phyloP scores from a whole-genome alignment of 192 early-diverging fungal genomes.

The Paraglomus brasilianum region DNA sequence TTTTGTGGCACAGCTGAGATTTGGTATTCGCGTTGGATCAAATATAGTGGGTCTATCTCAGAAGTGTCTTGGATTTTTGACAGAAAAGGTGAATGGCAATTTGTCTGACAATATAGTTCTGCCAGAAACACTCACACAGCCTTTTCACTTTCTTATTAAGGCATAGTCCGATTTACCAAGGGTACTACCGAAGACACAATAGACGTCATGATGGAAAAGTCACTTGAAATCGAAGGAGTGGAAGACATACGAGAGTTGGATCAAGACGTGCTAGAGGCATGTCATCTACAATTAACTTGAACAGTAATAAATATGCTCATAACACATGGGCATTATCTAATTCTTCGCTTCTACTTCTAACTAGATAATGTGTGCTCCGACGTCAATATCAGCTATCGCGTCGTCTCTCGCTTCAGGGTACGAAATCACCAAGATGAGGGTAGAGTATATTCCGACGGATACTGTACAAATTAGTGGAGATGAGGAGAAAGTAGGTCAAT shows the following conservation, averaged over 20 bases:
- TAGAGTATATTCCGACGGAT: slow-evolving; percentile 52
- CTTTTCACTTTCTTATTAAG: slow-evolving; percentile 3
- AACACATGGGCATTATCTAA: neutral
- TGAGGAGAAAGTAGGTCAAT: slow-evolving; percentile 41
- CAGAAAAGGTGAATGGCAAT: slow-evolving; percentile 46
- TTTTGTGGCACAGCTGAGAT: neutral
- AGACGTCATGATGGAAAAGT: slow-evolving; percentile 59
- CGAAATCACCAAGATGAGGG: slow-evolving; percentile 57
- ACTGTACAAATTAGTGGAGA: slow-evolving; percentile 41
- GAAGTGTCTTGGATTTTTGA: slow-evolving; percentile 70
- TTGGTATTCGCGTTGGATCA: neutral
- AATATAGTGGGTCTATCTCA: slow-evolving; percentile 56
- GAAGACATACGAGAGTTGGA: slow-evolving; percentile 59
- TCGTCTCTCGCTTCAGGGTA: slow-evolving; percentile 34
- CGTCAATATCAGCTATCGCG: slow-evolving; percentile 46
- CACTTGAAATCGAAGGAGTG: slow-evolving; percentile 53
- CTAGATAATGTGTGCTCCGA: slow-evolving; percentile 53
- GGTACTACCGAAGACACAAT: slow-evolving; percentile 45
- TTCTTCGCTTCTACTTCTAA: neutral
- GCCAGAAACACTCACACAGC: neutral
- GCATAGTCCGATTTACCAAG: slow-evolving; percentile 46
- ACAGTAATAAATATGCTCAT: neutral
- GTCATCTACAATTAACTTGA: too few species aligned
- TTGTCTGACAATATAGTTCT: neutral
- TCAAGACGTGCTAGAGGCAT: slow-evolving; percentile 50